Evolutionary conservation across 441 rosid species (phyloP), one percentile per base, ranked within the genome.

Genomic region (Flueggea neowawraea): DNA sequence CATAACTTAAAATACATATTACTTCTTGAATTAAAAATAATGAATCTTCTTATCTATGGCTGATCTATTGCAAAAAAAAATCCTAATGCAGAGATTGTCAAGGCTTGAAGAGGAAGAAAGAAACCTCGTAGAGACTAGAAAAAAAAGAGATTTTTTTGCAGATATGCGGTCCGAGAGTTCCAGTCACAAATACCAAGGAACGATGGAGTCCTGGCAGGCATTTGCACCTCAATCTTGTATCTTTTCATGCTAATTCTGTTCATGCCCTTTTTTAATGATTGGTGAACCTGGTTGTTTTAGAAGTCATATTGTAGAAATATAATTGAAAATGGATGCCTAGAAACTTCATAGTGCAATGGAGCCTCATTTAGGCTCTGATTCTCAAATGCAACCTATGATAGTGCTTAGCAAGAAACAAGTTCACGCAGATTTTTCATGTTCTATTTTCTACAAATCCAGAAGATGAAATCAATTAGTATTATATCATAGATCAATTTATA

Each of bases 141-240:
- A 88, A 76, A 84, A 86, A n/a, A 92, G 82, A 57, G n/a, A n/a
- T n/a, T 95, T 95, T 79, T 95, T 95, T 62, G 80, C 89, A 14
- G 99, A 95, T 73, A 95, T 80, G 85, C 96, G 16, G 86, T 90
- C 62, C 94, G 98, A 51, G 99, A 95, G 64, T 93, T 87, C 69
- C 96, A 90, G 76, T 73, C 89, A 69, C 89, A 89, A 75, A 73
- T 81, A 73, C 97, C n/a, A n/a, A 92, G 97, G 73, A 95, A 95
- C 71, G 99, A 95, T 57, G 85, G 88, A 61, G 63, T 95, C 73
- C 98, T 78, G 94, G 99, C 92, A 75, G 67, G 62, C 31, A 64
- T 58, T 58, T 66, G 16, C 61, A 55, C 53, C 55, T 32, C 28
- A 16, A 17, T 13, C n/a, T 43, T 54, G 13, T 70, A 47, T 53